Percentiles rank a stretch among this genome's conserved stretches.
These are phyloP conservation scores for Schwanniomyces vanrijiae DNA, from an alignment of 805 yeast species.

Conservation along the genomic window DNA sequence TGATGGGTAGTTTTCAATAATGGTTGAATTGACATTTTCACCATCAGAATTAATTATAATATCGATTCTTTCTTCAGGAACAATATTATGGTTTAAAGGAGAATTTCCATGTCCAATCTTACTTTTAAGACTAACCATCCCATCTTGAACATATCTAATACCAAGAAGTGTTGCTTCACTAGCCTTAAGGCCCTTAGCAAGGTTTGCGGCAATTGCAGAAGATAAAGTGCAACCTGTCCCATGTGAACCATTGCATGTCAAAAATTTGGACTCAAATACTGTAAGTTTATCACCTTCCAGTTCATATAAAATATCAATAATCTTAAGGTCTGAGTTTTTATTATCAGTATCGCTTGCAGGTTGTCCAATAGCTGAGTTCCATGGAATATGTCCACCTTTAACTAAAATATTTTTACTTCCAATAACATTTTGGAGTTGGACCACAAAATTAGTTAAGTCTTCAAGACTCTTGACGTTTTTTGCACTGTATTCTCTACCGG, in stretches of 20 bases:
- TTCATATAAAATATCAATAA: constrained; percentile 57
- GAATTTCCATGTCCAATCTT: constrained; percentile 60
- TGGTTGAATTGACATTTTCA: background rate
- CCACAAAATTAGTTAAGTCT: constrained; percentile 28
- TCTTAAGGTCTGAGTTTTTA: constrained; percentile 18
- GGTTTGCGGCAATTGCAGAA: constrained; percentile 73
- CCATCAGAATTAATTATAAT: constrained; percentile 6
- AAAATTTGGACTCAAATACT: constrained; percentile 47
- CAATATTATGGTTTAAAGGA: constrained; percentile 69
- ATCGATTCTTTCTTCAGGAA: constrained; percentile 17
- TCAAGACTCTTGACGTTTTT: constrained; percentile 31
- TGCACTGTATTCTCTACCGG: constrained; percentile 14
- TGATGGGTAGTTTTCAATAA: constrained; percentile 5
- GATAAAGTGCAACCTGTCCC: constrained; percentile 93
- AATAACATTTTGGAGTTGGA: constrained; percentile 21
- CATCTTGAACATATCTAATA: constrained; percentile 66
- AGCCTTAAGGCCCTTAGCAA: constrained; percentile 56
- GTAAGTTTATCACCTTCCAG: constrained; percentile 33
- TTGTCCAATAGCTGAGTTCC: constrained; percentile 16
- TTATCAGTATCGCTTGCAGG: constrained; percentile 11
- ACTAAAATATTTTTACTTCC: constrained; percentile 57
- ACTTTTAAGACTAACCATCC: constrained; percentile 47
- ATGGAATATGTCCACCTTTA: constrained; percentile 80
- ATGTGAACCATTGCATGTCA: constrained; percentile 60
- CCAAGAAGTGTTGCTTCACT: constrained; percentile 53